A percentile compares a stretch with the other conserved stretches of the same genome.
Evolutionary conservation across 176 grass and related monocot species (phyloP).

Genomic region (Panicum miliaceum): DNA sequence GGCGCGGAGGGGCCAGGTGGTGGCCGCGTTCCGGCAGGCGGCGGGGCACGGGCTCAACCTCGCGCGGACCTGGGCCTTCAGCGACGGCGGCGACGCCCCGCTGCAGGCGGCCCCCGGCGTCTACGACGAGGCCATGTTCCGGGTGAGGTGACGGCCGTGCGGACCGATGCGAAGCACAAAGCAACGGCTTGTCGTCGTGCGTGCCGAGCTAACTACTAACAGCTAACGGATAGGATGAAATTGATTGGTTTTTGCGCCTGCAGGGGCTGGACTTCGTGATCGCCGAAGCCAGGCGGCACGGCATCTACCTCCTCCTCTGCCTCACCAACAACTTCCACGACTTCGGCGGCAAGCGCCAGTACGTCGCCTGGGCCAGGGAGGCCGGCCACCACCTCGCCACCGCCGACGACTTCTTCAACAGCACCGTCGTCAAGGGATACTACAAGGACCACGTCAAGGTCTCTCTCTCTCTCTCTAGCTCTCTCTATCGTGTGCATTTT

Average conservation of each 20-base stretch:
- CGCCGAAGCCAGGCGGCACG: slow-evolving; percentile 60
- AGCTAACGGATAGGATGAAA: background rate
- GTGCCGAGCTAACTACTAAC: background rate
- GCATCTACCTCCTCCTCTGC: slow-evolving; percentile 70
- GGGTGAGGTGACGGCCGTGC: slow-evolving; percentile 55
- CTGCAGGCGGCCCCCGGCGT: slow-evolving; percentile 69
- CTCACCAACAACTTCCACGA: slow-evolving; percentile 80
- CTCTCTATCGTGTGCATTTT: background rate
- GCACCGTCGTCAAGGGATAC: slow-evolving; percentile 61
- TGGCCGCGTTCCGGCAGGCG: slow-evolving; percentile 58
- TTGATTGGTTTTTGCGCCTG: background rate
- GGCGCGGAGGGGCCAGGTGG: slow-evolving; percentile 42
- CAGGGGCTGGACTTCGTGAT: slow-evolving; percentile 87
- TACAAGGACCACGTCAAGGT: slow-evolving; percentile 81
- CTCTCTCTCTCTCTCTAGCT: too few species aligned
- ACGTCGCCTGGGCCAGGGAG: slow-evolving; percentile 70
- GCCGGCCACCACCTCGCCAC: slow-evolving; percentile 33
- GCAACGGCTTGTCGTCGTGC: background rate
- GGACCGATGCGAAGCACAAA: background rate
- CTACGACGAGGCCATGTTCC: slow-evolving; percentile 76
- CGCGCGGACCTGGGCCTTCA: slow-evolving; percentile 75
- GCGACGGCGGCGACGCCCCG: slow-evolving; percentile 62
- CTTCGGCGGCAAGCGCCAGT: slow-evolving; percentile 76
- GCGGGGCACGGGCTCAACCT: slow-evolving; percentile 57
- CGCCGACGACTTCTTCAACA: slow-evolving; percentile 79